Base-by-base conservation (phyloP, 2,329 filamentous ascomycete species). In the Aureobasidium sp. region DNA sequence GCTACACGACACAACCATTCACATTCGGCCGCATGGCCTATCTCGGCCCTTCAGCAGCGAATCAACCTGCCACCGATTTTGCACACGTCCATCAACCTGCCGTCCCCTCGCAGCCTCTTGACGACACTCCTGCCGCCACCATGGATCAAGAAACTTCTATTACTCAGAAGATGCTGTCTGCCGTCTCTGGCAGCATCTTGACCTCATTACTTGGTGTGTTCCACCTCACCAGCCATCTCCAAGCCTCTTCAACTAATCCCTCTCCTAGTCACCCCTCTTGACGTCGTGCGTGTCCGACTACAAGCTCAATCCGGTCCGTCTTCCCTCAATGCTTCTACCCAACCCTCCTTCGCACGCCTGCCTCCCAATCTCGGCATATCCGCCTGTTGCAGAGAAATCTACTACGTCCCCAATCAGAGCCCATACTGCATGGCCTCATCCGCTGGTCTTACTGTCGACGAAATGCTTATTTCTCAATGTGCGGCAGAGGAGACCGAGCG, bases 341-440 rank as follows among this genome's bases (percentile, higher is more conserved):
- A 71, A 67, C 71, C 75, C 62, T 76, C 77, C 51, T 83, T 88
- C 67, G 85, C 85, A 64, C 84, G 87, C 66, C 82, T 94, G 53
- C 90, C 91, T 61, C 85, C 89, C 34, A 90, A 93, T 69, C 83
- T 97, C 54, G 94, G 94, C 64, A 90, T 97, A 60, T 96, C 92
- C 16, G 86, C 92, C 42, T 99, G 94, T 76, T 99, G 94, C 72
- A 87, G 94, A 64, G 93, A 99, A 74, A 93, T 99, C 39, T 99
- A 97, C 75, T 99, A 96, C 81, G 86, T 93, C 65, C 92, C 91
- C 67, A 92, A 95, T 71, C 89, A 87, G 73, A 83, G 87, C 29
- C 87, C 91, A 62, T 85, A 88, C 66, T 96, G 92, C 72, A 79
- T 96, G 64, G 88, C 89, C 32, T 77, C 82, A 61, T 69, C 62